Base-by-base conservation (phyloP, 805 yeast species). In the Wickerhamomyces strasburgensis region DNA sequence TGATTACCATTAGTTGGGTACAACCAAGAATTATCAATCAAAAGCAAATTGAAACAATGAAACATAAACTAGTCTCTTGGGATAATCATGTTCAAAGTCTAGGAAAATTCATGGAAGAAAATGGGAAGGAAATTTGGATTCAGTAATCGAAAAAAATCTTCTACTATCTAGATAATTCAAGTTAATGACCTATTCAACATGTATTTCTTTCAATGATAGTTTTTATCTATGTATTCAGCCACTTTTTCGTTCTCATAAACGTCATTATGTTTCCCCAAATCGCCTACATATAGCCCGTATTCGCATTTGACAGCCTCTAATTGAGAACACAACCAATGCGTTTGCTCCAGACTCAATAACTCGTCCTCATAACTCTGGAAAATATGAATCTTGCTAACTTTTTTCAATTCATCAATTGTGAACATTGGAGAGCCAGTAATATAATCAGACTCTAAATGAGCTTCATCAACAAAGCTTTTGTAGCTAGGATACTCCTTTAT, bases 11-110 rank as follows among this genome's bases (percentile, higher is more conserved):
- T 33, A 78, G 84, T 19, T 93, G 98, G 98, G 81, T 90, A 44
- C 98, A 93, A 68, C 98, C 98, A 41, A 74, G 98, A 54, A 85
- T 88, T 38, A 81, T 93, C 72, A 86, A 86, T 54, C 70, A 68
- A 45, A 75, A 75, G 30, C 98, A 93, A 68, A 83, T 90, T 40
- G 73, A 70, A 39, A 70, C 71, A 30, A 86, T 93, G 84, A 78
- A 78, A 47, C 69, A 71, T 35, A 83, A 84, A 51, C 72, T 93
- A 55, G 68, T 69, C 19, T 70, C 68, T 35, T 93, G 99, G 99
- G 81, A 84, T 49, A 58, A 61, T 37, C 80, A 80, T 49, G 97
- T 90, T 18, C 70, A 71, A 27, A 68, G 68, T 24, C 70, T 93
- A 48, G 83, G 77, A 34, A 58, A 61, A 21, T 77, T 76, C 64